Percentiles rank a stretch among this genome's conserved stretches.
Conservation (phyloP, 305 asterid species). For the Ruellia speciosa region DNA sequence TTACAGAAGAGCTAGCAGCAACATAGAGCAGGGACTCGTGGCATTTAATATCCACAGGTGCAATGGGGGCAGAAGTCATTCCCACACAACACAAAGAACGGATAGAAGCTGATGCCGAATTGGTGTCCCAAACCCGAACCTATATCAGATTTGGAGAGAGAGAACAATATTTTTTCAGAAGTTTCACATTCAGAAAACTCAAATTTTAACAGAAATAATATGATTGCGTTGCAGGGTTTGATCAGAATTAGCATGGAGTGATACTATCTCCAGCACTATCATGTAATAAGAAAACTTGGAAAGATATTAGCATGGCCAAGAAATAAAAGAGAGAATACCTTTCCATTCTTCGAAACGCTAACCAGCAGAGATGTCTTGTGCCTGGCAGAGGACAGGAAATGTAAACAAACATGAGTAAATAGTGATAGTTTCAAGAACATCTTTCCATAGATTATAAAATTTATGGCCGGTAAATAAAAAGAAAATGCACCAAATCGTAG, state of each 20-base stretch:
- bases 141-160: slow-evolving; percentile 12
- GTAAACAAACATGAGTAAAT: slow-evolving; percentile 4
- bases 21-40: slow-evolving; percentile 62
- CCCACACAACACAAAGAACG: slow-evolving; percentile 79
- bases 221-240: background rate
- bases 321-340: slow-evolving; percentile 37
- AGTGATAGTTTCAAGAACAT: background rate
- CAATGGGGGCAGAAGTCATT: slow-evolving; percentile 38
- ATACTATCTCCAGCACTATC: background rate
- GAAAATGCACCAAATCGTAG: background rate
- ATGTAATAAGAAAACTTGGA: background rate
- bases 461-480: background rate
- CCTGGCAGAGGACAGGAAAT: slow-evolving; percentile 33
- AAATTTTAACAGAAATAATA: background rate
- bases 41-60: slow-evolving; percentile 66
- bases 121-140: slow-evolving; percentile 77
- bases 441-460: background rate
- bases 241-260: background rate
- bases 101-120: slow-evolving; percentile 41
- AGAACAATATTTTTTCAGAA: background rate
- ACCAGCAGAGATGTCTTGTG: slow-evolving; percentile 61
- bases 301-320: background rate
- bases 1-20: slow-evolving; percentile 61
- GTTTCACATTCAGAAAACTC: too few relatives aligned
- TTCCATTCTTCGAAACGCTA: slow-evolving; percentile 68